These are phyloP conservation scores for Hysterangium stoloniferum DNA, from an alignment of 768 basidiomycete genomes.

Conservation along the genomic window DNA sequence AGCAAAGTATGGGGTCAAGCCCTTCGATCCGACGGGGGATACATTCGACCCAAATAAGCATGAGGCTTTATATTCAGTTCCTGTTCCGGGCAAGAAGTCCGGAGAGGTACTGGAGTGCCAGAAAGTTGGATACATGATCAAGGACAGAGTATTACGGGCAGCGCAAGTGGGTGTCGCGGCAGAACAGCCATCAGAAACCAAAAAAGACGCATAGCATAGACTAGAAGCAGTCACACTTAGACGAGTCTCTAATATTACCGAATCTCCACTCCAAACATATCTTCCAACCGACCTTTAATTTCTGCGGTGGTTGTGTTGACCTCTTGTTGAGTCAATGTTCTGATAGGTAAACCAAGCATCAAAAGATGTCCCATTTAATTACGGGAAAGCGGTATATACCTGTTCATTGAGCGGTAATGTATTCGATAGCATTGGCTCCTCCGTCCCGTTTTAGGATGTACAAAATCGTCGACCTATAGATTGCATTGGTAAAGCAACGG, in stretches of 20 bases:
- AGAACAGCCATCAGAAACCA: constrained; percentile 27
- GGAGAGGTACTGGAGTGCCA: constrained; percentile 88
- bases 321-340: constrained; percentile 85
- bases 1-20: constrained; percentile 85
- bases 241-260: constrained; percentile 39
- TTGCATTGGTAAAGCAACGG: background rate
- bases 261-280: constrained; percentile 77
- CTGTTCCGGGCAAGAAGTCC: constrained; percentile 81
- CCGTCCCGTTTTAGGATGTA: constrained; percentile 78
- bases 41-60: constrained; percentile 92
- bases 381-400: constrained; percentile 34
- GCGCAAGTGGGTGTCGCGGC: constrained; percentile 96
- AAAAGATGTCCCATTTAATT: background rate
- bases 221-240: constrained; percentile 1
- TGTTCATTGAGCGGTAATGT: constrained; percentile 96
- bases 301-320: constrained; percentile 69
- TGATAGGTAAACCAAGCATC: constrained; percentile 20
- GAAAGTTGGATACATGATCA: constrained; percentile 90
- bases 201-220: constrained; percentile 1
- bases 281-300: constrained; percentile 47
- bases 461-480: constrained; percentile 79
- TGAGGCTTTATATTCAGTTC: constrained; percentile 92
- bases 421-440: constrained; percentile 83
- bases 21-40: constrained; percentile 89
- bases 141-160: constrained; percentile 85